Evolutionary conservation across 2,329 filamentous ascomycete genomes (phyloP), one percentile per base, ranked within the genome.

Genomic region (Atkinsonella hypoxylon): DNA sequence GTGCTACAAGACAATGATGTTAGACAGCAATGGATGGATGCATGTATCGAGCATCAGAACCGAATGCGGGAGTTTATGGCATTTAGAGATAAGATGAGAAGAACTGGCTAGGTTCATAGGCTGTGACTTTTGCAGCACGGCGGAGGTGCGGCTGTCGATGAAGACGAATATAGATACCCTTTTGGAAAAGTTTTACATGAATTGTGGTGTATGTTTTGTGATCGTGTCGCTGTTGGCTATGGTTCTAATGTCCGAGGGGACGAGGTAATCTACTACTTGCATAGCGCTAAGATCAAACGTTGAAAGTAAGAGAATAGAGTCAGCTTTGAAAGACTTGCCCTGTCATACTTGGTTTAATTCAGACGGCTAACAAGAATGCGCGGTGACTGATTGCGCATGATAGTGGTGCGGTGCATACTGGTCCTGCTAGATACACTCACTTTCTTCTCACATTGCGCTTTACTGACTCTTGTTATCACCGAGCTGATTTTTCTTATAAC

Each of bases 1-100:
- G 66, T 84, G 50, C 75, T 77, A 56, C 78, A 87, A 63, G 85
- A 89, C 60, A 75, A 80, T 55, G 69, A 71, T 45, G 77, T 87
- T 5, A 71, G 81, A 51, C 71, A 72, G 58, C 73, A 76, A 51
- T 88, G 85, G 82, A 67, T 67, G 31, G 63, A 74, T 9, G 78
- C 78, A 8, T 79, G 76, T 53, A 75, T 79, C 42, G 73, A 73
- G 53, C 85, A 89, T 59, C 74, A 78, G 51, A 64, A 71, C 51
- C 74, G 75, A 10, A 67, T 88, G 51, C 70, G 73, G 56, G 75
- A 79, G 56, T 85, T 82, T 59, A 69, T 76, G 64, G 71, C 62
- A 30, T 70, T 70, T 53, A 65, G 70, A 52, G 65, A 70, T 39
- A 70, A 65, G 68, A 72, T 72, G 68, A 68, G 42, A 34, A 32